A percentile compares a stretch with the other conserved stretches of the same genome.
These are phyloP conservation scores for Chamaenerion angustifolium DNA, from an alignment of 345 rosid genomes.

Conservation along the genomic window DNA sequence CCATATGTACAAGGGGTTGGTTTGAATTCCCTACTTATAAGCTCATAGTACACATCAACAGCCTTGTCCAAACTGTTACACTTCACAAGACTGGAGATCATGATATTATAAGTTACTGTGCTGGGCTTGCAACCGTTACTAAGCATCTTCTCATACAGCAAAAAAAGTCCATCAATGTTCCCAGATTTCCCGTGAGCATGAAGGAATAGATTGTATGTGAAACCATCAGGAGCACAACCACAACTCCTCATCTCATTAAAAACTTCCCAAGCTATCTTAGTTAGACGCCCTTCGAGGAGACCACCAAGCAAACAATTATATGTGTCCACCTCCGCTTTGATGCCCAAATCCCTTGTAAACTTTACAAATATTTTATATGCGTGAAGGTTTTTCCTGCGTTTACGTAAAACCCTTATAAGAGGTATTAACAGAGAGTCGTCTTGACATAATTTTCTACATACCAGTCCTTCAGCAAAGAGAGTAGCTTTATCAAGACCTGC, in stretches of 20 bases:
- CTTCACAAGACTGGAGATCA: slow-evolving; percentile 58
- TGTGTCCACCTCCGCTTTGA: slow-evolving; percentile 25
- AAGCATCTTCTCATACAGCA: slow-evolving; percentile 50
- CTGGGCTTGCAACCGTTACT: slow-evolving; percentile 41
- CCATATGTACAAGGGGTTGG: slow-evolving; percentile 84
- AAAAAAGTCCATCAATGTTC: slow-evolving; percentile 34
- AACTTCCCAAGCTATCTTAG: slow-evolving; percentile 34
- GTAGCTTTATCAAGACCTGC: slow-evolving; percentile 47
- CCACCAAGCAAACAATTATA: slow-evolving; percentile 59
- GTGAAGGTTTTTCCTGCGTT: slow-evolving; percentile 34
- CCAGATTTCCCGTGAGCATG: slow-evolving; percentile 59
- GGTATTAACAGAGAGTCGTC: slow-evolving; percentile 57
- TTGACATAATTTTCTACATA: slow-evolving; percentile 24
- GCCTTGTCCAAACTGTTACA: slow-evolving; percentile 46
- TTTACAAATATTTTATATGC: slow-evolving; percentile 39
- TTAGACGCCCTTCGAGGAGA: slow-evolving; percentile 32
- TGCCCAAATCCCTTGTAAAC: slow-evolving; percentile 49
- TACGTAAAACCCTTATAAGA: slow-evolving; percentile 43
- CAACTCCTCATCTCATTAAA: slow-evolving; percentile 44
- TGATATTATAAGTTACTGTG: slow-evolving; percentile 65
- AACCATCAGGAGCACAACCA: slow-evolving; percentile 48
- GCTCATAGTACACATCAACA: slow-evolving; percentile 57
- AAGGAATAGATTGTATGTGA: slow-evolving; percentile 64
- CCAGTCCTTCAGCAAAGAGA: slow-evolving; percentile 51
- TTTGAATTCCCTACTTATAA: slow-evolving; percentile 51